A percentile compares a stretch with the other conserved stretches of the same genome.
Evolutionary conservation across 1,284 basidiomycete species (phyloP).

Genomic region (Hypsizygus ulmarius): DNA sequence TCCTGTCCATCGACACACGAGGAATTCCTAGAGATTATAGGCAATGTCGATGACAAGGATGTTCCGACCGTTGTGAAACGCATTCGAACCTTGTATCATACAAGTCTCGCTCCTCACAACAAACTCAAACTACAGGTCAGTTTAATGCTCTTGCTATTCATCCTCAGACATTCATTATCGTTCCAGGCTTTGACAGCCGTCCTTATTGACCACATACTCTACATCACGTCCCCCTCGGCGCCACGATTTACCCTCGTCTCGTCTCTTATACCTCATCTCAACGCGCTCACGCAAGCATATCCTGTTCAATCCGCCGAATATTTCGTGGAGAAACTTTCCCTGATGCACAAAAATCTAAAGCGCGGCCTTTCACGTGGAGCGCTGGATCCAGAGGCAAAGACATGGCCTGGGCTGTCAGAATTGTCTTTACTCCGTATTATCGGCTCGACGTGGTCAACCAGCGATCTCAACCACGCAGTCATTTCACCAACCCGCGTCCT

Average conservation of each 20-base stretch:
- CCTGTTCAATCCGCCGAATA: conserved; percentile 78
- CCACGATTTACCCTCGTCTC: conserved; percentile 65
- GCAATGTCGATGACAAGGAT: conserved; percentile 67
- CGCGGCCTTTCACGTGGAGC: conserved; percentile 81
- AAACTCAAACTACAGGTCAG: conserved; percentile 86
- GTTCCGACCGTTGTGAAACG: conserved; percentile 86
- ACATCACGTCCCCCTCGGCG: conserved; percentile 64
- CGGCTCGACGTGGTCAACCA: conserved; percentile 89
- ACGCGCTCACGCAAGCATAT: conserved; percentile 77
- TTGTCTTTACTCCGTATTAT: conserved; percentile 79
- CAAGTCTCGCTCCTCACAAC: conserved; percentile 88
- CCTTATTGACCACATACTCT: conserved; percentile 90
- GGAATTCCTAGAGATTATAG: conserved; percentile 83
- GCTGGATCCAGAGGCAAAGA: conserved; percentile 63
- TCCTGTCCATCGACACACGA: conserved; percentile 85
- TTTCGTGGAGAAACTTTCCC: conserved; percentile 79
- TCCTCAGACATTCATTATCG: not conserved
- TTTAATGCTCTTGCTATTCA: conserved; percentile 10
- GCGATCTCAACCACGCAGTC: conserved; percentile 91
- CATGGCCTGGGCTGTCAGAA: conserved; percentile 88
- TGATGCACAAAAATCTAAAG: conserved; percentile 95
- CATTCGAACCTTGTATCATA: conserved; percentile 89
- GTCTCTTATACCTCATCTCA: conserved; percentile 79
- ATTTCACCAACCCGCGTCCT: conserved; percentile 84
- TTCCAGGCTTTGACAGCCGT: conserved; percentile 71